phyloP scores from a whole-genome alignment of 2,329 filamentous ascomycete genomes.

The Tolypocladium tundrense region DNA sequence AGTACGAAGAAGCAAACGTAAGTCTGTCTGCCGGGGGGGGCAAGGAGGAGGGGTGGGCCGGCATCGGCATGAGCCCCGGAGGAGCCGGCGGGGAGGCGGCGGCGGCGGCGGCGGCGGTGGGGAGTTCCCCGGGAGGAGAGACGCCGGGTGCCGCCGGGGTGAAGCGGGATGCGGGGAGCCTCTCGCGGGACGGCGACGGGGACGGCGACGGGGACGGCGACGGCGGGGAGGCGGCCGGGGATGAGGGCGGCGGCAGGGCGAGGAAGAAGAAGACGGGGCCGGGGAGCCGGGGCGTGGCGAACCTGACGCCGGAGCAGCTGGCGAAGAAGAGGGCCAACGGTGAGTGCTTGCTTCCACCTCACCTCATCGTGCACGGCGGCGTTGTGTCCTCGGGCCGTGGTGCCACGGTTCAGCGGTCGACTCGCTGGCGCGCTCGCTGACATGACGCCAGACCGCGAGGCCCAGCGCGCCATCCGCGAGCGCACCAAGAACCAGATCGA shows the following conservation, averaged over 20 bases:
- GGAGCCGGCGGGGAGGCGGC: not conserved
- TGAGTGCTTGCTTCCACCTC: slow-evolving; percentile 18
- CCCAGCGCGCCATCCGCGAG: slow-evolving; percentile 75
- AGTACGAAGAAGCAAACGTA: not conserved
- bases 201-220: not conserved
- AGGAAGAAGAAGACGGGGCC: slow-evolving; percentile 38
- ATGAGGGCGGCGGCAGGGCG: slow-evolving; percentile 7
- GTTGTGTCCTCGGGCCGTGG: not conserved
- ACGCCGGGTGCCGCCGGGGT: not conserved
- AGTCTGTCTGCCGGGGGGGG: not conserved
- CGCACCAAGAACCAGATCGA: slow-evolving; percentile 75
- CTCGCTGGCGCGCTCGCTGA: not conserved
- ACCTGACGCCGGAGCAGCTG: slow-evolving; percentile 64
- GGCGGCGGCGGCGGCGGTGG: not conserved
- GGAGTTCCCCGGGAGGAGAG: not conserved
- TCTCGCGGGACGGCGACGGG: not conserved
- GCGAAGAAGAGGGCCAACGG: slow-evolving; percentile 55
- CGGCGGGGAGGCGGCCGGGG: not conserved
- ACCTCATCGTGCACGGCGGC: not conserved
- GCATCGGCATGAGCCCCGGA: not conserved
- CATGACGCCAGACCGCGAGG: slow-evolving; percentile 58
- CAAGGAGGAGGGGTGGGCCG: not conserved
- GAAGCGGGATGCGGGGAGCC: not conserved
- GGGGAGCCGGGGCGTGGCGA: slow-evolving; percentile 42
- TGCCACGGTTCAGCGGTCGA: not conserved